A percentile compares a stretch with the other conserved stretches of the same genome.
phyloP scores from a whole-genome alignment of 192 early-diverging fungal species.

The Backusella morwellensis region DNA sequence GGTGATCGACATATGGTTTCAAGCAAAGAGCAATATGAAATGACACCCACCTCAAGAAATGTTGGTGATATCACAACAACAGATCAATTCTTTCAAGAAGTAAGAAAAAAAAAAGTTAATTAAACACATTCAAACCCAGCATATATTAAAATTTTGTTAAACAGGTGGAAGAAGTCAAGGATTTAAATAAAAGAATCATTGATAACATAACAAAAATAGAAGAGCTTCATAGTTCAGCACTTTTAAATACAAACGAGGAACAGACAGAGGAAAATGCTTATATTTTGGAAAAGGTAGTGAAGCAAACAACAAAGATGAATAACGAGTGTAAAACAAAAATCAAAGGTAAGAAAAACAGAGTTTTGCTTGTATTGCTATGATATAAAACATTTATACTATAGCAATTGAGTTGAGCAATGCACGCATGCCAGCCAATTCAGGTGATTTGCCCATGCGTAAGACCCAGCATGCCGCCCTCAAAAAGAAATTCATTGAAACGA shows the following conservation, averaged over 20 bases:
- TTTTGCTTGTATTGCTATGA: background rate
- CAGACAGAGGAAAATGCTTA: conserved; percentile 30
- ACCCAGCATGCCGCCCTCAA: conserved; percentile 49
- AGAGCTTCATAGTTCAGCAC: conserved; percentile 33
- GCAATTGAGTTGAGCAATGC: conserved; percentile 38
- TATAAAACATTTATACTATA: background rate
- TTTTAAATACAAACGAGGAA: conserved; percentile 36
- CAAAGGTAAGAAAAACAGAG: conserved; percentile 30
- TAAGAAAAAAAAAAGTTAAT: conserved; percentile 11
- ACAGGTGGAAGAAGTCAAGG: conserved; percentile 37
- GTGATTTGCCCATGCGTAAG: conserved; percentile 37
- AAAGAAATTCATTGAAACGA: conserved; percentile 61
- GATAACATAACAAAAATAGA: conserved; percentile 35
- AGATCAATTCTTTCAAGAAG: conserved; percentile 37
- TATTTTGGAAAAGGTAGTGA: conserved; percentile 24
- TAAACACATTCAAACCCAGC: background rate
- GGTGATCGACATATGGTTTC: conserved; percentile 23
- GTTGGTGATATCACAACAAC: conserved; percentile 20
- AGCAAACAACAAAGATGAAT: conserved; percentile 33
- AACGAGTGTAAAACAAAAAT: conserved; percentile 50
- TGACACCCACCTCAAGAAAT: conserved; percentile 17
- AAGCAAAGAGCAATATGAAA: conserved; percentile 35
- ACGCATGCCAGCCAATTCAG: conserved; percentile 26
- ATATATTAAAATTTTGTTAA: background rate
- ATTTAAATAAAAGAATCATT: conserved; percentile 28